phyloP scores from a whole-genome alignment of 495 filamentous ascomycete species.

The Durotheca rogersii region DNA sequence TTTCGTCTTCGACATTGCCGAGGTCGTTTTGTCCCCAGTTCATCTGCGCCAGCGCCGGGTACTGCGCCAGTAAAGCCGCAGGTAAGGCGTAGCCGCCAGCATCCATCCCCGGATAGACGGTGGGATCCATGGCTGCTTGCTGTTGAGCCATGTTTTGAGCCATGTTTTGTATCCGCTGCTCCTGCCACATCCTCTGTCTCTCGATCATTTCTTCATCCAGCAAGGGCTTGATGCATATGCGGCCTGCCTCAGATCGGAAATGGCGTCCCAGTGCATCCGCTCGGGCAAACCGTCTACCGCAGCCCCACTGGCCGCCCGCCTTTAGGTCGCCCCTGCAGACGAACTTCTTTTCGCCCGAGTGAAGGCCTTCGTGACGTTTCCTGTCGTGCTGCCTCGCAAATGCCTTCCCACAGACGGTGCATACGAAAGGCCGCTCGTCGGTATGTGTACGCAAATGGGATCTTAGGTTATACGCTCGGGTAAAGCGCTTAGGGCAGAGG shows the following conservation, averaged over 20 bases:
- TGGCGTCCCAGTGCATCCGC: slow-evolving; percentile 96
- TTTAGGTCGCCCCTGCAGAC: slow-evolving; percentile 90
- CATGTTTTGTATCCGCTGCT: slow-evolving; percentile 60
- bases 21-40: slow-evolving; percentile 69
- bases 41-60: slow-evolving; percentile 81
- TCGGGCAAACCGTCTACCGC: slow-evolving; percentile 87
- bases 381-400: slow-evolving; percentile 93
- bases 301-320: slow-evolving; percentile 83
- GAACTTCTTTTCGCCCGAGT: slow-evolving; percentile 95
- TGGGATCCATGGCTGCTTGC: slow-evolving; percentile 52
- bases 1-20: slow-evolving; percentile 67
- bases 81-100: slow-evolving; percentile 69
- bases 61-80: slow-evolving; percentile 84
- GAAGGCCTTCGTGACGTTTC: slow-evolving; percentile 86
- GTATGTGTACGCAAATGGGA: slow-evolving; percentile 93
- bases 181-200: slow-evolving; percentile 64
- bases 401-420: slow-evolving; percentile 92
- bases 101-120: slow-evolving; percentile 52
- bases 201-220: slow-evolving; percentile 87
- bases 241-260: slow-evolving; percentile 92
- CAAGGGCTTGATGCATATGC: slow-evolving; percentile 93
- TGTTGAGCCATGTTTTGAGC: slow-evolving; percentile 51
- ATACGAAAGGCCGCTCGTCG: slow-evolving; percentile 91
- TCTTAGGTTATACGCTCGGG: slow-evolving; percentile 83
- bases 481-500: slow-evolving; percentile 84